Conservation (phyloP, 805 yeast species). For the Candida pseudoglaebosa region DNA sequence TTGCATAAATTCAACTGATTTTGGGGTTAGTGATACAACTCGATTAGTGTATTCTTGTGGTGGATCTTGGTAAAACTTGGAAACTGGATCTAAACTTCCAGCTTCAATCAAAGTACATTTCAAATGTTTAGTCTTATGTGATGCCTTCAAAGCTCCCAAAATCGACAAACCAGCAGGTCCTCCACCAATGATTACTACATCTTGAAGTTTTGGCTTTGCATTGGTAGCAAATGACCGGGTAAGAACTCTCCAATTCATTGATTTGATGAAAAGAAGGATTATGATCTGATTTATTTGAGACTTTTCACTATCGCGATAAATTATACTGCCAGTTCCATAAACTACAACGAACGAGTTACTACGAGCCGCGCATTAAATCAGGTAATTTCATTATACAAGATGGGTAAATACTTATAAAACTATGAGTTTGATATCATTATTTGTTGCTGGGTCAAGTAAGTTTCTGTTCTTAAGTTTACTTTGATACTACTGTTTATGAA, state of each 20-base stretch:
- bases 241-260: neutral
- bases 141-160: constrained; percentile 72
- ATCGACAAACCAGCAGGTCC: constrained; percentile 96
- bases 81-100: constrained; percentile 50
- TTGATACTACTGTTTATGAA: no score
- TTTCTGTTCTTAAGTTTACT: no score
- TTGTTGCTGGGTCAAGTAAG: no score
- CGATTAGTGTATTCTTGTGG: constrained; percentile 66
- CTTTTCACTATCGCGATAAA: neutral
- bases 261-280: no score
- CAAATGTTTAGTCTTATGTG: constrained; percentile 56
- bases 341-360: no score
- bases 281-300: no score
- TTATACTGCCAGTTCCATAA: no score
- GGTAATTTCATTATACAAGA: no score
- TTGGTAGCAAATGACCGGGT: constrained; percentile 3
- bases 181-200: constrained; percentile 88
- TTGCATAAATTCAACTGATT: constrained; percentile 60
- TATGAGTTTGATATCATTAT: no score
- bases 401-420: no score
- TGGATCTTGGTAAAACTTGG: constrained; percentile 41
- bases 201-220: constrained; percentile 29
- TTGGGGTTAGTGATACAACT: constrained; percentile 83
- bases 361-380: no score
- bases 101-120: constrained; percentile 74